phyloP scores from a whole-genome alignment of 169 alveolate species.

The Cyclospora cayetanensis region DNA sequence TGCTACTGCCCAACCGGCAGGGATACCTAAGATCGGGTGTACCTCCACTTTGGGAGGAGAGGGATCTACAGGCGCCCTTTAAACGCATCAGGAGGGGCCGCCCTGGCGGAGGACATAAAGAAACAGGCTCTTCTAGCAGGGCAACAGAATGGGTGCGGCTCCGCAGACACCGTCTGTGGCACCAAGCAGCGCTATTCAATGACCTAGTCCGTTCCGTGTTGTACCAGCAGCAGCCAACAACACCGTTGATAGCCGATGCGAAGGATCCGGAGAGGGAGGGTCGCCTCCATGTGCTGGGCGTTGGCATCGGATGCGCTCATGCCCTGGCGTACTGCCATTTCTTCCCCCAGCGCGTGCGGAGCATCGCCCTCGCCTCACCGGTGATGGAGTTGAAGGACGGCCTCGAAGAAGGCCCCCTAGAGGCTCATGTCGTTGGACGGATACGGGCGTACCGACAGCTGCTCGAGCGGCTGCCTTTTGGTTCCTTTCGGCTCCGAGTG shows the following conservation, averaged over 20 bases:
- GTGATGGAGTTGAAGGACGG: slow-evolving; percentile 2
- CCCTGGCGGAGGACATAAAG: neutral
- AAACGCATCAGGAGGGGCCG: neutral
- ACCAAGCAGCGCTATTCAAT: slow-evolving; percentile 27
- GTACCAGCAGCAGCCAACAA: neutral
- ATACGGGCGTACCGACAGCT: slow-evolving; percentile 16
- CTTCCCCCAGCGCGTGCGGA: neutral
- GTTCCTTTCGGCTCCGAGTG: neutral
- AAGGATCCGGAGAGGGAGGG: neutral
- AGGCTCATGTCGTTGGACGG: neutral
- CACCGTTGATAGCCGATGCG: too few species aligned
- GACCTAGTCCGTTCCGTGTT: neutral
- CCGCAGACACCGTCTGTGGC: neutral
- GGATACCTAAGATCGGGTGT: neutral
- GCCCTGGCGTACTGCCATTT: slow-evolving; percentile 24
- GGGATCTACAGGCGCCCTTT: neutral
- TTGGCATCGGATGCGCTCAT: slow-evolving; percentile 26
- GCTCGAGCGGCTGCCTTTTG: neutral
- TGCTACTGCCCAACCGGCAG: neutral
- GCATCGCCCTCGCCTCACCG: neutral
- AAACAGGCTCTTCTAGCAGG: too few species aligned
- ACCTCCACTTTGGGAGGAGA: neutral
- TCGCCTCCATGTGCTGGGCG: neutral
- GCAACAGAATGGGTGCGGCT: neutral
- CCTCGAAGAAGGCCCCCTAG: neutral